A percentile compares a stretch with the other conserved stretches of the same genome.
Conservation (phyloP, 2,329 filamentous ascomycete species). For the Fusarium pseudonygamai region DNA sequence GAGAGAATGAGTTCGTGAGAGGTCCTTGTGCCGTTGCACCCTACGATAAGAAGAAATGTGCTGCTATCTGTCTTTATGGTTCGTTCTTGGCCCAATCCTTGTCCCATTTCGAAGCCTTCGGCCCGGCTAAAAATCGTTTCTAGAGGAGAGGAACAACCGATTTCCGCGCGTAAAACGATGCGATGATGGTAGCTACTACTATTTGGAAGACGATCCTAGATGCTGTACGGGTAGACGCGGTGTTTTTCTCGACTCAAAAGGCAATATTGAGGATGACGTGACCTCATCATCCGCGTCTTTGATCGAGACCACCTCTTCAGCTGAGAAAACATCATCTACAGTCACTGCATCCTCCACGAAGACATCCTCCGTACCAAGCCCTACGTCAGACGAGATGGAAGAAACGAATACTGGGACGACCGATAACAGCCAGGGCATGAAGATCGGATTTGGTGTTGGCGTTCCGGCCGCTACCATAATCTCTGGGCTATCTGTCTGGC, state of each 20-base stretch:
- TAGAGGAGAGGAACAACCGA: constrained; percentile 17
- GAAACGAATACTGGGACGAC: neutral
- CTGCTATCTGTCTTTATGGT: constrained; percentile 25
- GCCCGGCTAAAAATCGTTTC: fast-evolving
- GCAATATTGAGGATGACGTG: neutral
- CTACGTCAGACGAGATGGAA: neutral
- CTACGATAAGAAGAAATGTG: constrained; percentile 18
- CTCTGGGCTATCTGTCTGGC: neutral
- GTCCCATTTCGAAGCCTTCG: too few species aligned
- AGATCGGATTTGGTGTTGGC: constrained; percentile 21
- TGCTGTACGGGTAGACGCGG: constrained; percentile 25
- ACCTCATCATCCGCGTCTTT: neutral
- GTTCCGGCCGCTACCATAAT: constrained; percentile 3
- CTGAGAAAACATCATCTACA: neutral
- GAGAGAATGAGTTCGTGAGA: constrained; percentile 20
- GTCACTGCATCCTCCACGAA: neutral
- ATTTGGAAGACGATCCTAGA: constrained; percentile 16
- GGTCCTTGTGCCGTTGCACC: constrained; percentile 29
- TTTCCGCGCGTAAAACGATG: constrained; percentile 28
- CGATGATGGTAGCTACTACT: constrained; percentile 34
- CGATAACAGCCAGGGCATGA: neutral
- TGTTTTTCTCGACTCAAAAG: constrained; percentile 14
- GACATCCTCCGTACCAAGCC: neutral
- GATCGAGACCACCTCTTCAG: neutral
- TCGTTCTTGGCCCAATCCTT: neutral